Base-by-base conservation (phyloP, 208 protist species). In the Trypanosoma melophagium region DNA sequence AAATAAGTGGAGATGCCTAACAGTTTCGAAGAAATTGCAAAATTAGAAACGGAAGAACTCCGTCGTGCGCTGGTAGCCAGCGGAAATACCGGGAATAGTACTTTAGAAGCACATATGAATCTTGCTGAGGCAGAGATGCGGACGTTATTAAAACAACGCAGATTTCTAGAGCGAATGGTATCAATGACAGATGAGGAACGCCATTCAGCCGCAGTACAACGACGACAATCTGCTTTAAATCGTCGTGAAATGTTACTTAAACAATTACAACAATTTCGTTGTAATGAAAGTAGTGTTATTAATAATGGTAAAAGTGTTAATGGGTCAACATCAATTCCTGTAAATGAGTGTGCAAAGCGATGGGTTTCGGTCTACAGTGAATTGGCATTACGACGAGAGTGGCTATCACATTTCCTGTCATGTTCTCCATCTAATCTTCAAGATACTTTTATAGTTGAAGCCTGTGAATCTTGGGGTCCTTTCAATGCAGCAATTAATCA, bases 391-490 rank as follows among this genome's bases (percentile, higher is more conserved):
- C 50, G 38, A 10, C 44, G 68, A 12, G 68, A 74, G 28, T 17
- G 54, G 13, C 19, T 74, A n/a, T 19, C 68, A 10, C 41, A 74
- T 49, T 10, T 66, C 1, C 31, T 74, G 31, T 31, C 50, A 13
- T 67, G 68, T 25, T 42, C 52, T 35, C 40, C 42, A 22, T 51
- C 54, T 25, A 42, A 52, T 1, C 50, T 35, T 12, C 51, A 51
- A n/a, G 51, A 58, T 12, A 22, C 17, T 12, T 38, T 5, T 1
- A 25, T 41, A 2, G n/a, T 28, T 7, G 55, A 51, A 21, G 41
- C 28, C 74, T 74, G 86, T 4, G 86, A 90, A 60, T 84, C 75
- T 25, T 92, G 83, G 85, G 75, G 68, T 4, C 56, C 72, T n/a
- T 90, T 90, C 56, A 78, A 80, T 61, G 45, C 67, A 21, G 65